Conservation (phyloP, 768 basidiomycete species). For the Tremella mesenterica region DNA sequence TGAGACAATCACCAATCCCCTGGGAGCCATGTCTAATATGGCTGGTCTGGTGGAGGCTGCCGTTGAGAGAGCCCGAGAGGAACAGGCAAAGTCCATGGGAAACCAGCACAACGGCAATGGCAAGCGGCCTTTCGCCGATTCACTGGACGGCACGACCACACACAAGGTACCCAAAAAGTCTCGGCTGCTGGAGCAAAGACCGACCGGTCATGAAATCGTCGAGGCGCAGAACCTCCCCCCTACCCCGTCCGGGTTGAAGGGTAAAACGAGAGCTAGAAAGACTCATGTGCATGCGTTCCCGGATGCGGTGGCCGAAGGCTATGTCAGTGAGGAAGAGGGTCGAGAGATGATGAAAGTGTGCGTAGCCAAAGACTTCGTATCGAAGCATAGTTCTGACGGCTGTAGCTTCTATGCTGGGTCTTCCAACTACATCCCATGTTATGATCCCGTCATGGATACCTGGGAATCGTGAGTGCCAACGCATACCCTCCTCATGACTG, state of each 20-base stretch:
- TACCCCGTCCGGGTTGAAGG: slow-evolving; percentile 5
- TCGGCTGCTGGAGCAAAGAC: neutral
- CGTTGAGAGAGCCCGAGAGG: slow-evolving; percentile 39
- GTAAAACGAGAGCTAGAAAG: slow-evolving; percentile 18
- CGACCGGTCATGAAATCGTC: slow-evolving; percentile 16
- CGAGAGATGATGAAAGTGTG: slow-evolving; percentile 78
- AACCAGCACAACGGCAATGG: neutral
- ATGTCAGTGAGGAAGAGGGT: slow-evolving; percentile 73
- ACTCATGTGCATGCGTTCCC: slow-evolving; percentile 55
- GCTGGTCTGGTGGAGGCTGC: slow-evolving; percentile 43
- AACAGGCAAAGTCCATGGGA: slow-evolving; percentile 5
- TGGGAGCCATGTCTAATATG: slow-evolving; percentile 41
- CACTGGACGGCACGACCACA: too few species aligned
- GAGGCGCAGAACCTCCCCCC: slow-evolving; percentile 28
- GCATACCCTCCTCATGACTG: too few species aligned
- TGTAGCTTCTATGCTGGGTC: slow-evolving; percentile 84
- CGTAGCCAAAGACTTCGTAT: slow-evolving; percentile 24
- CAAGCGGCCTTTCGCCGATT: neutral
- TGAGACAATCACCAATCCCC: slow-evolving; percentile 46
- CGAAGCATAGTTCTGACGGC: slow-evolving; percentile 1
- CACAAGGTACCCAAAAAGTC: neutral
- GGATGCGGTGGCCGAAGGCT: slow-evolving; percentile 77
- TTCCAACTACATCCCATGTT: slow-evolving; percentile 80
- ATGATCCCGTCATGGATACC: slow-evolving; percentile 72
- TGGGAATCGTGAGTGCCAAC: slow-evolving; percentile 60